These are phyloP conservation scores for Candida pseudofarinosa DNA, from an alignment of 805 yeast genomes.

Conservation along the genomic window DNA sequence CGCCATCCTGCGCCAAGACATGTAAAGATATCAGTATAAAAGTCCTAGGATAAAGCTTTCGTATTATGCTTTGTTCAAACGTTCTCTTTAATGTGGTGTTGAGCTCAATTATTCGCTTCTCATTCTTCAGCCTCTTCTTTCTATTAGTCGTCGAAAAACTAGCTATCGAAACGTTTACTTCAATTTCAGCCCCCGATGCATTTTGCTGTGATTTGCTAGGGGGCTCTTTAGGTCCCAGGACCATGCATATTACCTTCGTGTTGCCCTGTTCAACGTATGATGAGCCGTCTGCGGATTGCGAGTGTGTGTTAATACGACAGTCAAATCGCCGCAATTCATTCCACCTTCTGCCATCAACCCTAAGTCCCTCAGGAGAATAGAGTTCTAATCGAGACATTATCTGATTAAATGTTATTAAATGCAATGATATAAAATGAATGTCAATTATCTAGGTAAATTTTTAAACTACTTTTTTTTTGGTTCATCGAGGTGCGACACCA, in stretches of 20 bases:
- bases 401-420: not conserved
- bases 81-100: slow-evolving; percentile 65
- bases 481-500: not conserved
- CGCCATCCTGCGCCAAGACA: slow-evolving; percentile 88
- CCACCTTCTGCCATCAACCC: slow-evolving; percentile 93
- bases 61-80: slow-evolving; percentile 68
- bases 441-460: not conserved
- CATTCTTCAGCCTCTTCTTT: slow-evolving; percentile 63
- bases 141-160: slow-evolving; percentile 79
- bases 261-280: slow-evolving; percentile 90
- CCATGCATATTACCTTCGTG: slow-evolving; percentile 79
- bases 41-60: slow-evolving; percentile 78
- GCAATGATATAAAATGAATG: not conserved
- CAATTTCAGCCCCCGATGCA: slow-evolving; percentile 51
- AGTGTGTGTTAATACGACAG: slow-evolving; percentile 83
- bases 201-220: slow-evolving; percentile 47
- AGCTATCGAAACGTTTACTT: slow-evolving; percentile 66
- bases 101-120: slow-evolving; percentile 65
- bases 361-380: slow-evolving; percentile 91
- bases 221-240: slow-evolving; percentile 91
- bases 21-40: slow-evolving; percentile 70
- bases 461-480: not conserved
- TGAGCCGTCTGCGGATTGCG: slow-evolving; percentile 86
- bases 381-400: slow-evolving; percentile 69
- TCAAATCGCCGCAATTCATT: slow-evolving; percentile 83